Evolutionary conservation across 345 rosid genomes (phyloP).

Genomic region (Sisymbrium altissimum): DNA sequence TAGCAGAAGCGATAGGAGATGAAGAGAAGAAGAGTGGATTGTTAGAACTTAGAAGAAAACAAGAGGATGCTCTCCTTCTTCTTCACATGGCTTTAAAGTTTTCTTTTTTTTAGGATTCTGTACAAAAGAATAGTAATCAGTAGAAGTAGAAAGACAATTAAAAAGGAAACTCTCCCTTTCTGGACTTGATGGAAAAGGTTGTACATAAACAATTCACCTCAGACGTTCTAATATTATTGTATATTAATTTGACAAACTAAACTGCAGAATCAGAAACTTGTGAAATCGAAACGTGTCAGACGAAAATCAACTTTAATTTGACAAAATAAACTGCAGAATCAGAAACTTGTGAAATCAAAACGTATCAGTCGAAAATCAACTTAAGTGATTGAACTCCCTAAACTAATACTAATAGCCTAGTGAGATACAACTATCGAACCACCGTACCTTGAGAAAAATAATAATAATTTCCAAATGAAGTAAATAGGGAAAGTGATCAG

Average conservation of each 20-base stretch:
- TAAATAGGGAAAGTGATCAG: background rate
- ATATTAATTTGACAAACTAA: background rate
- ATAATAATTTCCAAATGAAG: background rate
- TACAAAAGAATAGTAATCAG: constrained; percentile 28
- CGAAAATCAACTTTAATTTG: background rate
- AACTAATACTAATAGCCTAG: too few relatives aligned
- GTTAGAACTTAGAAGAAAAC: constrained; percentile 15
- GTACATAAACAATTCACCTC: background rate
- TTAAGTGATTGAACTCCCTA: too few relatives aligned
- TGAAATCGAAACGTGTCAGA: background rate
- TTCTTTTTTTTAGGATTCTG: constrained; percentile 18
- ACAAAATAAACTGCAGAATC: background rate
- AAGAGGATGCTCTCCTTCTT: constrained; percentile 13
- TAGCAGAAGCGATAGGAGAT: constrained; percentile 33
- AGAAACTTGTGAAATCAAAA: background rate
- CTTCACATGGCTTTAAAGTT: background rate
- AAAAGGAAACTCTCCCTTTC: background rate
- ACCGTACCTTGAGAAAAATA: too few relatives aligned
- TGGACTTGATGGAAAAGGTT: background rate
- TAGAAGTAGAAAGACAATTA: background rate
- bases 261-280: background rate
- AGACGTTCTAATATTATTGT: background rate
- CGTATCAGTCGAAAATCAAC: background rate
- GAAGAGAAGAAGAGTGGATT: constrained; percentile 4
- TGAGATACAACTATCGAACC: too few relatives aligned